Base-by-base conservation (phyloP, 805 yeast species). In the Lipomyces oligophaga region DNA sequence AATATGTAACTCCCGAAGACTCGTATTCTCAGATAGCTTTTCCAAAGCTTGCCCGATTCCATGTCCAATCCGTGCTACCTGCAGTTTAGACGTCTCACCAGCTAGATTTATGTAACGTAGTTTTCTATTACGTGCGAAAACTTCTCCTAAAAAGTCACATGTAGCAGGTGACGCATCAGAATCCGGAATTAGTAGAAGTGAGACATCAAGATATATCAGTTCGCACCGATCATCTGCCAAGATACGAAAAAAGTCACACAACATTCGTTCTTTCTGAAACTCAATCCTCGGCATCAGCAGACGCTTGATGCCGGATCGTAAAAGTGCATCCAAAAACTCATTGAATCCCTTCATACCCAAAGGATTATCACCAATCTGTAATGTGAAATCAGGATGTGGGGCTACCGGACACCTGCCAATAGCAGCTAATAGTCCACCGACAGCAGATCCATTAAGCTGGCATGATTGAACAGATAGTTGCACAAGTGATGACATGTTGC, bases 61-160 rank as follows among this genome's bases (percentile, higher is more conserved):
- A 28, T 46, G 57, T 3, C 60, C 60, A 8, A 57, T 45, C 5
- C 60, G 48, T 16, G 60, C 57, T n/a, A 54, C 53, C 40, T 57
- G 60, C 26, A 57, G 46, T 44, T 57, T 57, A 11, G 58, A 55
- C 10, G 57, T 57, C 41, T 57, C 60, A 16, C 60, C 60, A 11
- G 48, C 52, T 20, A 57, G 49, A 30, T 55, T 50, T 10, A 57
- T 32, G 13, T 52, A 48, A 2, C 38, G 40, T 34, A 57, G 41
- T 10, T 49, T 32, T 10, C 26, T 21, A 26, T 57, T 57, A 22
- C 37, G 42, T 16, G 45, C 56, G 35, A 57, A 51, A n/a, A 57
- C 59, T 5, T 57, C 56, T 5, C 59, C 60, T 8, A 57, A 36
- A 11, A 52, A 16, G 26, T 41, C 47, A 41, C 60, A 58, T 4